Evolutionary conservation across 2,329 filamentous ascomycete species (phyloP).

Genomic region (Aspergillus quadricinctus): DNA sequence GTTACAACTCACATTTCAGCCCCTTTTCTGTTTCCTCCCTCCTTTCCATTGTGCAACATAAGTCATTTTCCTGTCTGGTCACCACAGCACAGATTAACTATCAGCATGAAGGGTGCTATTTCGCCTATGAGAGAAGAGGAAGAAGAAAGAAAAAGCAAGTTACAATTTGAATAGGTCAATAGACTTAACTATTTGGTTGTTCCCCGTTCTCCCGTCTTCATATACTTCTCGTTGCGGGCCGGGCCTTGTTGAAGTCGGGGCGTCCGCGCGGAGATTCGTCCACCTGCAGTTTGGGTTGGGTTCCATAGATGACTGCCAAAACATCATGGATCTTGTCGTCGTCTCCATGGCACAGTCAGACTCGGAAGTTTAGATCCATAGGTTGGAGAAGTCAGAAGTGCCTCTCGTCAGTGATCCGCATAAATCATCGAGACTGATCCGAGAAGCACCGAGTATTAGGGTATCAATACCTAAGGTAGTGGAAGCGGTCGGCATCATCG

Average conservation of each 20-base stretch:
- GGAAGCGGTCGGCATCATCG: background rate
- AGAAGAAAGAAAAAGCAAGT: background rate
- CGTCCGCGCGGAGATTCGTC: background rate
- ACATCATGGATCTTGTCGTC: background rate
- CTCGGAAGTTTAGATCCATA: too few relatives aligned
- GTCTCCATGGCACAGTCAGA: background rate
- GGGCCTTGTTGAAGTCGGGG: slow-evolving; percentile 11
- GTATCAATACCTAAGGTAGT: too few relatives aligned
- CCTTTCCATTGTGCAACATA: background rate
- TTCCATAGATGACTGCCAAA: background rate
- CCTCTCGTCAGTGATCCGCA: too few relatives aligned
- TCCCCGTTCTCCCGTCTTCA: background rate
- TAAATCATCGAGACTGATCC: too few relatives aligned
- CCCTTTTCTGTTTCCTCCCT: background rate
- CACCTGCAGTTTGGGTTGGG: background rate
- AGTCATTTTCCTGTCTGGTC: background rate
- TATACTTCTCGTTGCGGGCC: slow-evolving; percentile 10
- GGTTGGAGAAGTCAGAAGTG: too few relatives aligned
- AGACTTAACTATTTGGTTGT: background rate
- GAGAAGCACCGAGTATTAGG: too few relatives aligned
- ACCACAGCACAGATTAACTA: background rate
- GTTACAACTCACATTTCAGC: background rate
- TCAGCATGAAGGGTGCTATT: background rate
- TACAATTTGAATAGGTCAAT: background rate
- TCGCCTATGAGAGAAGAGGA: background rate